A percentile compares a stretch with the other conserved stretches of the same genome.
These are phyloP conservation scores for Aspergillus hiratsukae DNA, from an alignment of 2,329 filamentous ascomycete genomes.

Conservation along the genomic window DNA sequence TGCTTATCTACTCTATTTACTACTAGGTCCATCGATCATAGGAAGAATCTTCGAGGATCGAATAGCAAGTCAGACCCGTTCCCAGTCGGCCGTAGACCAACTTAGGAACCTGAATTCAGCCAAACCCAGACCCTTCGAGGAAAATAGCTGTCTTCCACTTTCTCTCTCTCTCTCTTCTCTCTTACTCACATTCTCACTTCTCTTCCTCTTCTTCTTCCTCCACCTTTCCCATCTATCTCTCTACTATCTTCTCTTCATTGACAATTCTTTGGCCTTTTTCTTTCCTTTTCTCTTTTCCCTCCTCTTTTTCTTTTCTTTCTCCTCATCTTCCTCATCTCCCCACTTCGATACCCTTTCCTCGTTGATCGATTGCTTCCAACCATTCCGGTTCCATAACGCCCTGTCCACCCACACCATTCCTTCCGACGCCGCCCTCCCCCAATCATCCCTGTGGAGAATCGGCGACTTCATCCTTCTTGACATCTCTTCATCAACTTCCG, in stretches of 20 bases:
- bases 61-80: background rate
- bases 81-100: no score
- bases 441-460: conserved; percentile 31
- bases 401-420: conserved; percentile 12
- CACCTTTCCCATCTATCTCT: conserved; percentile 23
- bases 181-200: conserved; percentile 5
- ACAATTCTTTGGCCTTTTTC: conserved; percentile 12
- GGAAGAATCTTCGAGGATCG: background rate
- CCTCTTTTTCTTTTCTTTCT: conserved; percentile 22
- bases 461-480: conserved; percentile 14
- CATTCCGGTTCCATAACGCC: conserved; percentile 18
- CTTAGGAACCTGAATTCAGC: background rate
- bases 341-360: conserved; percentile 18
- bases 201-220: conserved; percentile 11
- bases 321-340: conserved; percentile 6
- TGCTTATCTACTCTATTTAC: background rate
- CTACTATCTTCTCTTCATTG: conserved; percentile 15
- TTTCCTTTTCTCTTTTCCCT: conserved; percentile 15
- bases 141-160: background rate
- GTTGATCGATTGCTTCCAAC: conserved; percentile 13
- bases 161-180: conserved; percentile 5
- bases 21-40: background rate
- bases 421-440: conserved; percentile 25
- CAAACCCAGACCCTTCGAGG: background rate
- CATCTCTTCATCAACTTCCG: conserved; percentile 9